Evolutionary conservation across 768 basidiomycete species (phyloP), one percentile per base, ranked within the genome.

Genomic region (Agrocybe pediades): DNA sequence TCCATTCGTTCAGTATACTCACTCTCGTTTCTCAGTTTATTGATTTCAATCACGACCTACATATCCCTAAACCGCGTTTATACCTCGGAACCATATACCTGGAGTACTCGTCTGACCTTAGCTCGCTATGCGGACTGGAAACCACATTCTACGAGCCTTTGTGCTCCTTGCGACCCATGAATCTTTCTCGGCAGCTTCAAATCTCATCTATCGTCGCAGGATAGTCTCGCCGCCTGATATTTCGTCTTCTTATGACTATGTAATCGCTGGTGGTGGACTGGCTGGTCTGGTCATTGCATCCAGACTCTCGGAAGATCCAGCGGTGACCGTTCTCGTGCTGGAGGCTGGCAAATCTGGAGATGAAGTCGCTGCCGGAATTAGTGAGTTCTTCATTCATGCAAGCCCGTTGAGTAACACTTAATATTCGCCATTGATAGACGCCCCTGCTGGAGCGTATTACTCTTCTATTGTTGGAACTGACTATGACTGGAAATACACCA

Each of bases 401-500:
- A n/a, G 5, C 3, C 11, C 13, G 21, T 4, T 46, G 19, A 29
- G 1, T 51, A 4, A 41, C 9, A n/a, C 25, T 20, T 4, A n/a
- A 4, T 15, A 36, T 19, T 13, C 9, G n/a, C n/a, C n/a, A n/a
- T n/a, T 6, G 20, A 54, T 58, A 78, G 80, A 79, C 55, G 61
- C 73, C 25, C 80, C 81, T 17, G 71, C 68, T n/a, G 71, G 75
- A 27, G 73, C 80, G 1, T 83, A 77, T 55, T 80, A 77, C 61
- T 60, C 68, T 26, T 77, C 77, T 3, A 71, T 81, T 26, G 66
- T 76, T 27, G 71, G 71, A 46, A 69, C 77, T 0, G 63, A 72
- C 6, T 77, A 81, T 67, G 79, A 83, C 62, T 84, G 82, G 81
- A 60, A 69, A 40, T 78, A 76, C 67, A 58, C 60, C 17, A 79